Evolutionary conservation across 352 stramenopile genomes (phyloP).

Genomic region (Bremia lactucae): DNA sequence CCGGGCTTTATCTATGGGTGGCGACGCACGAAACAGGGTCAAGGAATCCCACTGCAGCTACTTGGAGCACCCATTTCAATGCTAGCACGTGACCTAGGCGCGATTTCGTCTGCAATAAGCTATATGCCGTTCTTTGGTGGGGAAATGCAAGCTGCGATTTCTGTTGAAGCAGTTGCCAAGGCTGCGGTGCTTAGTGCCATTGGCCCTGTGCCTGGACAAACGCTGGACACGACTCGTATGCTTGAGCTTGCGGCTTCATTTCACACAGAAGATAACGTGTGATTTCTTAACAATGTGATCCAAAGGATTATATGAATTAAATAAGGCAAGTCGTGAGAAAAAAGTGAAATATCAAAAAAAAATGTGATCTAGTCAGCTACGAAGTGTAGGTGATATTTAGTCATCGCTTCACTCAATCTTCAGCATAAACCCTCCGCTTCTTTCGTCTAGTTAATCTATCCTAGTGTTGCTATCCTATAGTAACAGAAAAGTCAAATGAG

Average conservation of each 20-base stretch:
- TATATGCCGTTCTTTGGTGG: constrained; percentile 58
- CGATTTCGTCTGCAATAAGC: constrained; percentile 40
- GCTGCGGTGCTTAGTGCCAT: constrained; percentile 78
- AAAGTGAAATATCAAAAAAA: no score
- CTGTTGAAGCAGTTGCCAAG: constrained; percentile 62
- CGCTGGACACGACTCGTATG: constrained; percentile 65
- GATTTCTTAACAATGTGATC: no score
- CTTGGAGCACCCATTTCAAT: constrained; percentile 60
- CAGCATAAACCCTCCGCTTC: no score
- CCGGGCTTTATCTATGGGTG: constrained; percentile 87
- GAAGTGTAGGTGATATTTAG: no score
- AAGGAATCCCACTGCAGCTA: constrained; percentile 64
- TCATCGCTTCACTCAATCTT: no score
- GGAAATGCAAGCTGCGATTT: constrained; percentile 54
- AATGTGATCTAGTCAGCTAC: no score
- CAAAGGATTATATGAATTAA: no score
- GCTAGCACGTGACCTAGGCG: constrained; percentile 42
- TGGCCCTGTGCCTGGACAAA: constrained; percentile 38
- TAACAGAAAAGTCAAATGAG: no score
- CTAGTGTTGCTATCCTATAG: no score
- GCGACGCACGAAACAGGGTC: constrained; percentile 48
- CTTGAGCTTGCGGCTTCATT: constrained; percentile 32
- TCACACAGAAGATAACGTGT: no score
- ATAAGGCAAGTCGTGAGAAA: no score
- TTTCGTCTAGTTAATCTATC: no score